Evolutionary conservation across 2,329 filamentous ascomycete species (phyloP).

Genomic region (Pseudocercospora cruenta): DNA sequence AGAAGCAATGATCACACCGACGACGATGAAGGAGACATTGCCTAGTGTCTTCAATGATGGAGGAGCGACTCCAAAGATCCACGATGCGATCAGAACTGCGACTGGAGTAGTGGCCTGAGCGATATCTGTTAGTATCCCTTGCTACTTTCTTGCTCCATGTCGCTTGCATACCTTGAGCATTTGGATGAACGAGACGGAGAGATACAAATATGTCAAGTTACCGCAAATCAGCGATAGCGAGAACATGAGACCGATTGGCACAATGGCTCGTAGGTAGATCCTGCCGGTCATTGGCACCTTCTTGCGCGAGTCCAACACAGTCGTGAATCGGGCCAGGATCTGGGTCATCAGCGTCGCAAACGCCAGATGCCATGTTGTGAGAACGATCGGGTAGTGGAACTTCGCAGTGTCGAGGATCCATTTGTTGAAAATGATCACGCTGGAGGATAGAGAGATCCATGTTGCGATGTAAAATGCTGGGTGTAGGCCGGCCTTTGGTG

Average conservation of each 20-base stretch:
- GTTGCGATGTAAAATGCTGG: conserved; percentile 82
- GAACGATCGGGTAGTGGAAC: conserved; percentile 75
- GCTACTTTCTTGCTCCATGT: not conserved
- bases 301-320: conserved; percentile 88
- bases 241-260: conserved; percentile 95
- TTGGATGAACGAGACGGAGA: conserved; percentile 96
- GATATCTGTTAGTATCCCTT: conserved; percentile 11
- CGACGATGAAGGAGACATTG: conserved; percentile 92
- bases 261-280: conserved; percentile 89
- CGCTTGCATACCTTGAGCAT: conserved; percentile 79
- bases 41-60: conserved; percentile 84
- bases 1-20: conserved; percentile 93
- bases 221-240: conserved; percentile 94
- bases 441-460: conserved; percentile 92
- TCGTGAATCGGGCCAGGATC: conserved; percentile 85
- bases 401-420: conserved; percentile 86
- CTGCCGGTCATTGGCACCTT: conserved; percentile 95
- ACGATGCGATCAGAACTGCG: conserved; percentile 85
- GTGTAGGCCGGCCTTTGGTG: conserved; percentile 68
- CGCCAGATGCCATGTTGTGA: conserved; percentile 93
- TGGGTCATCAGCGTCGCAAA: conserved; percentile 97
- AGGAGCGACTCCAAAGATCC: conserved; percentile 81
- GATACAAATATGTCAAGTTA: conserved; percentile 92
- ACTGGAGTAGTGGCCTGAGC: conserved; percentile 87
- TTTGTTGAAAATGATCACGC: conserved; percentile 99